Conservation (phyloP, 164 flowering plant species). For the Magnolia kwangsiensis region DNA sequence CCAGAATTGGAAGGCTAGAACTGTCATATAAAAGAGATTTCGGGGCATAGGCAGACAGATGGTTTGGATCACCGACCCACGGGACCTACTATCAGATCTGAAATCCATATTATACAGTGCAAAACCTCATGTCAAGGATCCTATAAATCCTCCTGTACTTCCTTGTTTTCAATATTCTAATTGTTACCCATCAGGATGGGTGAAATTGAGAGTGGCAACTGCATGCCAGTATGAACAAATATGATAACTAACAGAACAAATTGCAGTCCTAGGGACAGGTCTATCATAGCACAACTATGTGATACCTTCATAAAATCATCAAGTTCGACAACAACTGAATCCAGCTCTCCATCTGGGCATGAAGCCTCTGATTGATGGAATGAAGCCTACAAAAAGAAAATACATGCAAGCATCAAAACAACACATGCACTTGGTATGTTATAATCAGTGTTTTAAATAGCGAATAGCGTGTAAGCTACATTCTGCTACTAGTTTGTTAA, state of each 20-base stretch:
- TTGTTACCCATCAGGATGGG: background rate
- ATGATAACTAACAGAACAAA: background rate
- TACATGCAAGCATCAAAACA: background rate
- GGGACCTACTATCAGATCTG: background rate
- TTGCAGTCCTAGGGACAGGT: no score
- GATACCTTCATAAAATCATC: constrained; percentile 75
- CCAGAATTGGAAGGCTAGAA: background rate
- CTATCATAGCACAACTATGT: background rate
- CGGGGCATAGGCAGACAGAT: background rate
- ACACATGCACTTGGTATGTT: background rate
- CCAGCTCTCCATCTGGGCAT: constrained; percentile 28
- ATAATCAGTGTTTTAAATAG: background rate
- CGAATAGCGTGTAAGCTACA: no score
- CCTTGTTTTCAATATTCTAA: background rate
- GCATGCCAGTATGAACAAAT: background rate
- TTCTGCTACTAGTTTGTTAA: no score
- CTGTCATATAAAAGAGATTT: background rate
- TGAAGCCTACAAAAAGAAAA: constrained; percentile 34
- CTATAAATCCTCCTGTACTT: background rate
- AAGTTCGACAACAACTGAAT: constrained; percentile 55
- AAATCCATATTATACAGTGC: background rate
- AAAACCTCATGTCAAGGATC: background rate
- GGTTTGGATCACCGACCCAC: background rate
- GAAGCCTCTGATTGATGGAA: constrained; percentile 34
- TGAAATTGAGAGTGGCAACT: background rate